Evolutionary conservation across 2,329 filamentous ascomycete species (phyloP).

Genomic region (Trichoderma arundinaceum): DNA sequence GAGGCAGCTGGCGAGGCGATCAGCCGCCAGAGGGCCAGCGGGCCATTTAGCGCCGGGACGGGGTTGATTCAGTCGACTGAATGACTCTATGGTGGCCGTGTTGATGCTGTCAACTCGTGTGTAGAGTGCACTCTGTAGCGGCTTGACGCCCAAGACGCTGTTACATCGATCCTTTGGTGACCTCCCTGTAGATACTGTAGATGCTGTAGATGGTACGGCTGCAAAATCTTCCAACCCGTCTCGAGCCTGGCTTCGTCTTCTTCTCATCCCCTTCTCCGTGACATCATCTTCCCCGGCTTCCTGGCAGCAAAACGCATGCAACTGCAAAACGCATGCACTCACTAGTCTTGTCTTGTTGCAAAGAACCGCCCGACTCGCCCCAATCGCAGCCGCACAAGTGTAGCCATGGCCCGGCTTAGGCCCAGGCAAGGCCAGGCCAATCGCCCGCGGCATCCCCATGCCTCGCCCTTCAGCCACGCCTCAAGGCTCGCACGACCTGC

Average conservation of each 20-base stretch:
- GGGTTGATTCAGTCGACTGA: background rate
- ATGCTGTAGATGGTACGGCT: too few species aligned
- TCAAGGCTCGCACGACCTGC: constrained; percentile 27
- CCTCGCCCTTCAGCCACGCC: constrained; percentile 18
- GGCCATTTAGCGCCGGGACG: constrained; percentile 18
- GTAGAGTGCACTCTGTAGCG: too few species aligned
- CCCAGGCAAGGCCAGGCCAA: too few species aligned
- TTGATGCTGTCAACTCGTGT: too few species aligned
- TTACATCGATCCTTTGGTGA: too few species aligned
- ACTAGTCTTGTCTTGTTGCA: background rate
- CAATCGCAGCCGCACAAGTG: constrained; percentile 12
- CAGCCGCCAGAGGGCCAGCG: constrained; percentile 18
- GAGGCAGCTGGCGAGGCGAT: constrained; percentile 26
- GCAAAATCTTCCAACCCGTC: too few species aligned
- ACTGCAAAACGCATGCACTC: constrained; percentile 8
- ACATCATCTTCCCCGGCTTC: background rate
- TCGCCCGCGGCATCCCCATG: background rate
- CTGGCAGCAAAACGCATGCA: background rate
- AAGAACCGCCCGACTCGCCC: constrained; percentile 1
- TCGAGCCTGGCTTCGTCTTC: background rate
- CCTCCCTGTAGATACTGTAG: too few species aligned
- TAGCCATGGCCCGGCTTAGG: background rate
- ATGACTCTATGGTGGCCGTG: too few species aligned
- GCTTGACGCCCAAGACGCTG: too few species aligned
- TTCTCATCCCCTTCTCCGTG: background rate